A percentile compares a stretch with the other conserved stretches of the same genome.
phyloP scores from a whole-genome alignment of 768 basidiomycete species.

The Trichaptum fuscoviolaceum region DNA sequence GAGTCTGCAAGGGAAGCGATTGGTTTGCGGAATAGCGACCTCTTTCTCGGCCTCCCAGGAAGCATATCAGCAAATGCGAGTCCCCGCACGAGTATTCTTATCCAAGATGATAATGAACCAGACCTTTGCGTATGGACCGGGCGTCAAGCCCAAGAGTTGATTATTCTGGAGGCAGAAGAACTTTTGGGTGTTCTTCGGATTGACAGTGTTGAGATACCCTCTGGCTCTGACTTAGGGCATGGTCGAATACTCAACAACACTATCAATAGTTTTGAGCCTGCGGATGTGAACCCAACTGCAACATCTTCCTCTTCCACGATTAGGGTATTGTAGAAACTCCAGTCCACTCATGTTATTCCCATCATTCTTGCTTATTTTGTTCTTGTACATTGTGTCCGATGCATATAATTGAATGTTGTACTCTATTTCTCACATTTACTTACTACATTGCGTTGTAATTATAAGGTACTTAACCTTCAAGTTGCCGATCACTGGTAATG shows the following conservation, averaged over 20 bases:
- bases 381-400: not conserved
- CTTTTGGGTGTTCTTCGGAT: constrained; percentile 51
- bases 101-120: constrained; percentile 16
- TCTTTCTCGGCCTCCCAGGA: constrained; percentile 1
- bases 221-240: not conserved
- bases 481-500: no score
- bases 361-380: not conserved
- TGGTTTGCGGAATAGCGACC: constrained; percentile 4
- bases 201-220: not conserved
- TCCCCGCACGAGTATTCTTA: not conserved
- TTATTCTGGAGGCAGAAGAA: constrained; percentile 50
- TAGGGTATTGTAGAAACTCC: not conserved
- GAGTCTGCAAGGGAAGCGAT: constrained; percentile 18
- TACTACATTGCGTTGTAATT: no score
- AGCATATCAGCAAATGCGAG: not conserved
- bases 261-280: not conserved
- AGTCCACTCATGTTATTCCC: not conserved
- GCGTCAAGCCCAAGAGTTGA: constrained; percentile 44
- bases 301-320: not conserved
- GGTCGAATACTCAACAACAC: not conserved
- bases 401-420: no score
- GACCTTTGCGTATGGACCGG: constrained; percentile 44
- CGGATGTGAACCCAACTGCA: not conserved
- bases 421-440: no score
- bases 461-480: no score